Base-by-base conservation (phyloP, 176 grass and related monocot genomes). In the Bromus sterilis region DNA sequence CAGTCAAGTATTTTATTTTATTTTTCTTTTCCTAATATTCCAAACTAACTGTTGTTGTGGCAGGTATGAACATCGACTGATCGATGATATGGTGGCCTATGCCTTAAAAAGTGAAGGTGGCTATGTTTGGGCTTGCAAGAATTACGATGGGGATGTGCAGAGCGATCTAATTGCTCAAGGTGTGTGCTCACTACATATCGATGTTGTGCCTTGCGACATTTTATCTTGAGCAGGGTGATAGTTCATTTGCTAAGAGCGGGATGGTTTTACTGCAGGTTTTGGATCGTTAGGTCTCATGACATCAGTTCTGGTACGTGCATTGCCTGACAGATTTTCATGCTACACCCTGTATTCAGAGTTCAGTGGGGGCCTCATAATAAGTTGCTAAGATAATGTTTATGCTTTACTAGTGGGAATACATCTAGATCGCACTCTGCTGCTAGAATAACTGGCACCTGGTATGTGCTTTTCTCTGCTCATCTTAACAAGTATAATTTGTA, bases 31-130 rank as follows among this genome's bases (percentile, higher is more conserved):
- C 25, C 25, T 48, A 49, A 26, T 66, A 15, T 76, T 33, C 34
- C 31, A 18, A 18, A 78, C 24, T 59, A 44, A 32, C 71, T 78
- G 75, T 70, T 75, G 14, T 8, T 62, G 41, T 74, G 43, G 77
- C 71, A 94, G 92, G 95, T 98, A 98, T 49, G 95, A 98, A 60
- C 95, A 98, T 83, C 88, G 95, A 11, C 82, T 98, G 10, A 98
- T 98, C 78, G 95, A 98, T 91, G 95, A 98, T 84, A 98, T 98
- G 95, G 95, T 98, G 74, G 95, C 95, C 18, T 98, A 98, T 64
- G 92, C 95, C 8, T 69, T 98, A 34, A 97, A 97, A 77, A 98
- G 92, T 68, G 92, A 98, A 78, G 95, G 95, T 78, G 95, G 92
- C 29, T 98, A 98, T 77, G 92, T 98, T 6, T 98, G 95, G 95